A percentile compares a stretch with the other conserved stretches of the same genome.
Evolutionary conservation across 2,329 filamentous ascomycete species (phyloP).

Genomic region (Sporothrix schenckii): DNA sequence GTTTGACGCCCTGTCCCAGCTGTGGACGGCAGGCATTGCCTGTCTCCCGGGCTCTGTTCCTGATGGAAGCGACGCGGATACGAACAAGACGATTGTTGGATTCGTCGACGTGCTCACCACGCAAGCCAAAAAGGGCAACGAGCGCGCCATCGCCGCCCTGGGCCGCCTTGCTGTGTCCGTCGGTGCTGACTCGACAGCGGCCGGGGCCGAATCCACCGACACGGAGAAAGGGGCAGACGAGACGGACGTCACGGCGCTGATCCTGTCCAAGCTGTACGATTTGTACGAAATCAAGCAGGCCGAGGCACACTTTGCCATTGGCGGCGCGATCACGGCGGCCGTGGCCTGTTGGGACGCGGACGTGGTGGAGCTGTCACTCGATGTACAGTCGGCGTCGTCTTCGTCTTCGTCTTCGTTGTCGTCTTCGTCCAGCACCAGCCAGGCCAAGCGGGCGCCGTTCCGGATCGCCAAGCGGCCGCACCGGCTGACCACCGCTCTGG

Average conservation of each 20-base stretch:
- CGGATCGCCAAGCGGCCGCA: constrained; percentile 46
- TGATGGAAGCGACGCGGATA: constrained; percentile 23
- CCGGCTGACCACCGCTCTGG: constrained; percentile 59
- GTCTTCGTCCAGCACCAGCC: constrained; percentile 43
- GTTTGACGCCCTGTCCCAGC: constrained; percentile 51
- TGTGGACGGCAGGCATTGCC: constrained; percentile 49
- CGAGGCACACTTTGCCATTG: constrained; percentile 87
- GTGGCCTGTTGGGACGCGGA: constrained; percentile 82
- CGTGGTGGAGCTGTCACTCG: constrained; percentile 71
- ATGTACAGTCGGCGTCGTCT: constrained; percentile 53
- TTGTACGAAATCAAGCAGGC: constrained; percentile 83
- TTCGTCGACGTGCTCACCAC: constrained; percentile 66
- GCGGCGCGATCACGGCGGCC: constrained; percentile 80
- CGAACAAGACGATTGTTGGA: constrained; percentile 42
- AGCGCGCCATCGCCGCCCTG: constrained; percentile 77
- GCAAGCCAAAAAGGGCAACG: constrained; percentile 77
- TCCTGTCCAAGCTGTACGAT: constrained; percentile 70
- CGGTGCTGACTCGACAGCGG: constrained; percentile 26
- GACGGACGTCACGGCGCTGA: constrained; percentile 50
- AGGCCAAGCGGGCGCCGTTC: constrained; percentile 38
- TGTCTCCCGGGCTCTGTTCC: constrained; percentile 39
- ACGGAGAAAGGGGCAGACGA: neutral
- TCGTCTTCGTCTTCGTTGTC: no score
- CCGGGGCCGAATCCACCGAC: neutral
- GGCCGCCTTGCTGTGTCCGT: constrained; percentile 69